Percentiles rank a stretch among this genome's conserved stretches.
Evolutionary conservation across 345 rosid species (phyloP).

Genomic region (Pistacia vera): DNA sequence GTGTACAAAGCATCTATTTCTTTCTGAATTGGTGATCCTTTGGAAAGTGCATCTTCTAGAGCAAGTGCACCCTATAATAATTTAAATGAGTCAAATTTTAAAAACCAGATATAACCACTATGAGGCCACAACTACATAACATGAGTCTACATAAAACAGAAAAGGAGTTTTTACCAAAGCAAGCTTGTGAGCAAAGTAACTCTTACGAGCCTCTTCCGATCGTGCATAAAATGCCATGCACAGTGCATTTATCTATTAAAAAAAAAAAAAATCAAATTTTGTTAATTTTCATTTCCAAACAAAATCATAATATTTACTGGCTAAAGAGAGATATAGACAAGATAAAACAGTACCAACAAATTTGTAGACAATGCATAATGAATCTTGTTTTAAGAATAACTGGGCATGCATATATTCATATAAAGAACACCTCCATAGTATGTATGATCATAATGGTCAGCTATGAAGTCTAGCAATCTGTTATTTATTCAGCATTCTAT

Average conservation of each 20-base stretch:
- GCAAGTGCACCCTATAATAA: constrained; percentile 78
- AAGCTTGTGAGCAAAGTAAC: constrained; percentile 93
- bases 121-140: neutral
- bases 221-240: constrained; percentile 96
- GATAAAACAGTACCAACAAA: neutral
- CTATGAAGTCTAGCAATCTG: no score
- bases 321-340: neutral
- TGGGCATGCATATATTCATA: neutral
- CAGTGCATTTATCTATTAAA: constrained; percentile 73
- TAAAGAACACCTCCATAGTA: neutral
- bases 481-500: no score
- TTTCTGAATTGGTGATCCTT: constrained; percentile 83
- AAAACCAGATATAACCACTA: constrained; percentile 4
- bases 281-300: neutral
- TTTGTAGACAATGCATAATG: neutral
- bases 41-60: constrained; percentile 83
- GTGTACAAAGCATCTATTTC: constrained; percentile 67
- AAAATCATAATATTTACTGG: constrained; percentile 2
- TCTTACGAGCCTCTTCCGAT: constrained; percentile 90
- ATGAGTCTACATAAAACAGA: neutral
- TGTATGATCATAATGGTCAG: neutral
- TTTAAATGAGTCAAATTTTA: constrained; percentile 22
- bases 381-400: neutral
- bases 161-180: constrained; percentile 60
- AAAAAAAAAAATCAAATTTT: constrained; percentile 19